A percentile compares a stretch with the other conserved stretches of the same genome.
Conservation (phyloP, 208 protist species). For the Wallacemonas rigidus region DNA sequence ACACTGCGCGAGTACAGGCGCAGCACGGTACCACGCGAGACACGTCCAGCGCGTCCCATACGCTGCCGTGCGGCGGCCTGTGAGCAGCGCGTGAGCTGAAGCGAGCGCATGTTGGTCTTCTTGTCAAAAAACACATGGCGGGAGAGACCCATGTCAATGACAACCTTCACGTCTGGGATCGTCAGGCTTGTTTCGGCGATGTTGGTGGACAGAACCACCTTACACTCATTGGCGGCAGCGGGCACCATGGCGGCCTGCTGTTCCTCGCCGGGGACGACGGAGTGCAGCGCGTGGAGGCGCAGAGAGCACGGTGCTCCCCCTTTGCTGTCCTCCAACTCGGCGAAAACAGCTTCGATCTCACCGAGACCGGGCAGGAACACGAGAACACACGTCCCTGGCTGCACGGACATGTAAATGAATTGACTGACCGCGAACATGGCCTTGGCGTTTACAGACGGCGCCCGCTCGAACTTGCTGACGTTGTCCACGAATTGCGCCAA, state of each 20-base stretch:
- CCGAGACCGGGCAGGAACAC: conserved; percentile 41
- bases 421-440: conserved; percentile 12
- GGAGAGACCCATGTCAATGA: conserved; percentile 75
- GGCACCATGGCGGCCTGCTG: conserved; percentile 18
- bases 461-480: conserved; percentile 2
- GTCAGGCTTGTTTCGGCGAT: conserved; percentile 94
- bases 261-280: conserved; percentile 19
- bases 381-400: conserved; percentile 26
- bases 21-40: conserved; percentile 91
- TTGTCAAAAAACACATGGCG: conserved; percentile 25
- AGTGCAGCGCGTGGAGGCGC: conserved; percentile 25
- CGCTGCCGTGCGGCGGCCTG: conserved; percentile 95
- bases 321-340: conserved; percentile 12
- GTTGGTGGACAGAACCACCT: conserved; percentile 93
- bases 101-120: conserved; percentile 19
- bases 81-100: conserved; percentile 23
- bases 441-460: background rate
- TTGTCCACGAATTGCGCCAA: conserved; percentile 1
- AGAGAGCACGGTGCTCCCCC: conserved; percentile 3
- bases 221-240: conserved; percentile 29
- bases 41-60: conserved; percentile 96
- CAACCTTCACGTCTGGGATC: conserved; percentile 88
- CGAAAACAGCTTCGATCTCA: conserved; percentile 31
- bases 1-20: conserved; percentile 79
- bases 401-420: conserved; percentile 19